These are phyloP conservation scores for Populus simonii DNA, from an alignment of 345 rosid genomes.

Conservation along the genomic window DNA sequence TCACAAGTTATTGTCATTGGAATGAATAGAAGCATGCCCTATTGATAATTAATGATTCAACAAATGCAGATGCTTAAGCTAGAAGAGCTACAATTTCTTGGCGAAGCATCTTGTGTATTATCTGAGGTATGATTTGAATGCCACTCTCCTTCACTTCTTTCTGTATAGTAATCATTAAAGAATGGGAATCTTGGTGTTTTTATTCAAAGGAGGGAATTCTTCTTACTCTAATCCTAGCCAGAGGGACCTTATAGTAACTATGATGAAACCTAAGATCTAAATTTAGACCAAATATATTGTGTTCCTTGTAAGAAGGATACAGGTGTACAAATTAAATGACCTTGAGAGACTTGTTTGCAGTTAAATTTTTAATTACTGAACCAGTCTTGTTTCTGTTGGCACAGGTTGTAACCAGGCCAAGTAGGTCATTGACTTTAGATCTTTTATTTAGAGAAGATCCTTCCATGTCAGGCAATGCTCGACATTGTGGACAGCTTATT, in stretches of 20 bases:
- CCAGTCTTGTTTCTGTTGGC: constrained; percentile 5
- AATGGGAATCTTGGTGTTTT: background rate
- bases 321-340: background rate
- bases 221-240: background rate
- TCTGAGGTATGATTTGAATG: constrained; percentile 49
- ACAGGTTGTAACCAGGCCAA: constrained; percentile 55
- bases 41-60: constrained; percentile 14
- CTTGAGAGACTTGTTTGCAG: background rate
- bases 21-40: constrained; percentile 1
- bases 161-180: background rate
- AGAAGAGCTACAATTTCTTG: constrained; percentile 72
- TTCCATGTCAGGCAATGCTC: constrained; percentile 34
- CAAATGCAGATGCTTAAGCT: constrained; percentile 62
- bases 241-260: background rate
- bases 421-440: constrained; percentile 48
- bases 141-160: constrained; percentile 2
- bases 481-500: constrained; percentile 52
- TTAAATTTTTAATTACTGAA: background rate
- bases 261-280: background rate
- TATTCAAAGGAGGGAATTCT: background rate
- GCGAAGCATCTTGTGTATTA: constrained; percentile 56
- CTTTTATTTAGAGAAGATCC: constrained; percentile 54
- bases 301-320: background rate
- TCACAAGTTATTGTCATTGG: background rate
- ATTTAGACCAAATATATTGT: background rate